Conservation (phyloP, 306 rosid genomes). For the Begonia fuchsioides region DNA sequence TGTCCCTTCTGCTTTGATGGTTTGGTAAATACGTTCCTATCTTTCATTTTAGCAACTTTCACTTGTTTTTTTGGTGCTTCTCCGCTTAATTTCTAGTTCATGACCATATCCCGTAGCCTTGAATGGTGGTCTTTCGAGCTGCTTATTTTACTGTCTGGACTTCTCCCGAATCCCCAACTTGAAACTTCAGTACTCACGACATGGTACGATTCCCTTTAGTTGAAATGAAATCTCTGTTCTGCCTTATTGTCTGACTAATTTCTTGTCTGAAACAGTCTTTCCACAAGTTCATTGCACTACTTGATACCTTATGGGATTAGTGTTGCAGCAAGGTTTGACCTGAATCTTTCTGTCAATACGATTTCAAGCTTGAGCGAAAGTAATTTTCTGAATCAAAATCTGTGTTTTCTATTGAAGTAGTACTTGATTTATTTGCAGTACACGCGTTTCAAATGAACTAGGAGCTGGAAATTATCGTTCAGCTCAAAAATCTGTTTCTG, state of each 20-base stretch:
- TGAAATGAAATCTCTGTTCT: not conserved
- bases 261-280: conserved; percentile 27
- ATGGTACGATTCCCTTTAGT: conserved; percentile 18
- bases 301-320: conserved; percentile 57
- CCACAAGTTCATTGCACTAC: conserved; percentile 36
- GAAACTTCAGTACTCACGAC: conserved; percentile 70
- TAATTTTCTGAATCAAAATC: no score
- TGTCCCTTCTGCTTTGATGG: conserved; percentile 64
- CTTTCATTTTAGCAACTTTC: not conserved
- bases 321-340: conserved; percentile 45
- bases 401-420: not conserved
- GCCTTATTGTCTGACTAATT: not conserved
- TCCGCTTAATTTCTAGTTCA: not conserved
- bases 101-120: conserved; percentile 9
- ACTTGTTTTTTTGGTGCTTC: no score
- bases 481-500: conserved; percentile 31
- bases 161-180: conserved; percentile 69
- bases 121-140: conserved; percentile 14
- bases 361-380: no score
- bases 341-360: no score
- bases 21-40: conserved; percentile 28
- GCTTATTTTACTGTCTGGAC: conserved; percentile 36
- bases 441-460: conserved; percentile 65
- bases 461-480: conserved; percentile 49
- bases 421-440: conserved; percentile 15